Conservation (phyloP, 176 grass and related monocot species). For the Alopecurus myosuroides region DNA sequence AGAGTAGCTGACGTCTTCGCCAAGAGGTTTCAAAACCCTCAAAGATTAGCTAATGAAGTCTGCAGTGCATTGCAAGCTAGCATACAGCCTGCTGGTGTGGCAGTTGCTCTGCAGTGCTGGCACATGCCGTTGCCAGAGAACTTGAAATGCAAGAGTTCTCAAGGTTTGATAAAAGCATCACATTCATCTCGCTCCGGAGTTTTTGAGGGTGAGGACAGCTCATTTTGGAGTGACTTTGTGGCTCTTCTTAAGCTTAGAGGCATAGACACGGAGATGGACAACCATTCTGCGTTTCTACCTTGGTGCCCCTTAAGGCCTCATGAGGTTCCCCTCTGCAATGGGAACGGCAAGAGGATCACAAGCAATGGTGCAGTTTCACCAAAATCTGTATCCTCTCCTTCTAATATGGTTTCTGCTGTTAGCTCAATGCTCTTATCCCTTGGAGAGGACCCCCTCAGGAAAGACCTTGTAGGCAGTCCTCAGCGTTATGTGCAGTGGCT, state of each 20-base stretch:
- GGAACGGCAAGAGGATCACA: conserved; percentile 26
- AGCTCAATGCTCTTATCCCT: conserved; percentile 58
- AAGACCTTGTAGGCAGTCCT: conserved; percentile 71
- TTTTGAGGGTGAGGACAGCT: conserved; percentile 58
- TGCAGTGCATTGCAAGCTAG: conserved; percentile 64
- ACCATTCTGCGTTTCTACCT: conserved; percentile 22
- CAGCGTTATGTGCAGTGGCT: conserved; percentile 84
- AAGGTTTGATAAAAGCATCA: conserved; percentile 54
- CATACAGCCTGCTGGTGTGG: conserved; percentile 87
- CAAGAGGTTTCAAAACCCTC: conserved; percentile 85
- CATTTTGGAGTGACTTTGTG: conserved; percentile 76
- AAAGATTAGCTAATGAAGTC: conserved; percentile 72
- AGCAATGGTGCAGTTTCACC: conserved; percentile 28
- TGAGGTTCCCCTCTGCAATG: conserved; percentile 39
- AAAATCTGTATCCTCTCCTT: conserved; percentile 10
- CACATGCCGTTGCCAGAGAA: conserved; percentile 86
- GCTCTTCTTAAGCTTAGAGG: conserved; percentile 69
- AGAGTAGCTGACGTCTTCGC: conserved; percentile 89
- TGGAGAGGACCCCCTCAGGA: conserved; percentile 82
- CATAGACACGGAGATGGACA: conserved; percentile 37
- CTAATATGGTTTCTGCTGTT: conserved; percentile 79
- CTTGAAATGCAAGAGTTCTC: conserved; percentile 41
- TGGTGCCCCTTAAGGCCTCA: conserved; percentile 75
- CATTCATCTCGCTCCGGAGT: conserved; percentile 64
- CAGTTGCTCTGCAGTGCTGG: conserved; percentile 72